These are phyloP conservation scores for Chamaecrista fasciculata DNA, from an alignment of 306 rosid genomes.

Conservation along the genomic window DNA sequence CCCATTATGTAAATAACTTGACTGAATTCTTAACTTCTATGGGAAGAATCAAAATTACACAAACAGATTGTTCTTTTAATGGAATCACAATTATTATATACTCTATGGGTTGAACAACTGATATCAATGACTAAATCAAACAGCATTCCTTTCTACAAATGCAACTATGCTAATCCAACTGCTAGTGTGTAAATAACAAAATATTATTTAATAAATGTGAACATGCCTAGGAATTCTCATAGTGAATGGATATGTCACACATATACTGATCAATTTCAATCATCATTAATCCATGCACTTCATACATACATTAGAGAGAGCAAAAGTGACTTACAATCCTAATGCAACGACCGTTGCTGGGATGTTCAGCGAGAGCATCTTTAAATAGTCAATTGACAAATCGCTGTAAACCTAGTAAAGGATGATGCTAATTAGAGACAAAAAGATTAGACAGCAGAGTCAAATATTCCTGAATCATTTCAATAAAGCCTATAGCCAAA, in stretches of 20 bases:
- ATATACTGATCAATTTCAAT: not conserved
- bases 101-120: not conserved
- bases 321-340: constrained; percentile 67
- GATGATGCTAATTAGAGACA: constrained; percentile 18
- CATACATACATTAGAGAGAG: not conserved
- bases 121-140: not conserved
- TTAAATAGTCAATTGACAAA: constrained; percentile 77
- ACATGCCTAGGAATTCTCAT: not conserved
- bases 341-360: constrained; percentile 87
- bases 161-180: not conserved
- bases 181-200: not conserved
- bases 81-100: not conserved
- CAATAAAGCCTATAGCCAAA: not conserved
- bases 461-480: constrained; percentile 12
- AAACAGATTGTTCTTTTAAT: not conserved
- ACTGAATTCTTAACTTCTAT: not conserved
- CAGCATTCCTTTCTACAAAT: not conserved
- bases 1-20: not conserved
- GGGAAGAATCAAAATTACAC: not conserved
- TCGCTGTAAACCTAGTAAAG: constrained; percentile 82
- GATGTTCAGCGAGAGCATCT: constrained; percentile 81
- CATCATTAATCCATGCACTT: not conserved
- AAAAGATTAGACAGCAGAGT: constrained; percentile 1
- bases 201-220: constrained; percentile 1
- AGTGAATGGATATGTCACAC: not conserved